Evolutionary conservation across 148 eudicot genomes (phyloP), one percentile per base, ranked within the genome.

Genomic region (Silene latifolia): DNA sequence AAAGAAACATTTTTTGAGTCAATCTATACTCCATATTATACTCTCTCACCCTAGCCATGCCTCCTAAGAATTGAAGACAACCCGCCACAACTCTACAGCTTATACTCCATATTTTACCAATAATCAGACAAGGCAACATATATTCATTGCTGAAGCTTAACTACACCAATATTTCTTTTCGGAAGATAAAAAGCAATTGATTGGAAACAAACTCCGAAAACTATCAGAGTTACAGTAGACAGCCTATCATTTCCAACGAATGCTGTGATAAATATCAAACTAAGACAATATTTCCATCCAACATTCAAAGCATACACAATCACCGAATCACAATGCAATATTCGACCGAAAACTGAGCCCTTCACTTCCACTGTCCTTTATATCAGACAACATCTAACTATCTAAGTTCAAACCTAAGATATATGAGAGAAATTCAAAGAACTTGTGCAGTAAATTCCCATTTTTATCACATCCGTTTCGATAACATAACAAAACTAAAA

Each of bases 361-460:
- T 56, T n/a, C 25, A 17, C 74, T 25, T 12, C 39, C 12, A 67
- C 48, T 18, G 11, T 46, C 59, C 58, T 24, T 14, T 24, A 21
- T 51, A 2, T 15, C 58, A 5, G 17, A 46, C 70, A 69, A 21
- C 4, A 0, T 27, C 29, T 27, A 27, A 27, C 29, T 27, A 1
- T 46, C 57, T 44, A 68, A 46, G 8, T 47, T 29, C 20, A 23
- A 48, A 69, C 18, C 20, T 46, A 4, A 13, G 10, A 47, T 1
- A 67, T 8, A 27, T 11, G 63, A 4, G n/a, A 11, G 46, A 24
- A 21, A n/a, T n/a, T 62, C 29, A 3, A 7, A 42, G 3, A 2
- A 8, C 18, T 60, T n/a, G 69, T 60, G 27, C 10, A 73, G 1
- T 19, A 73, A 73, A 73, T 21, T 18, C 54, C 64, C 20, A 61